Base-by-base conservation (phyloP, 1,284 basidiomycete species). In the Trametes polyzona region DNA sequence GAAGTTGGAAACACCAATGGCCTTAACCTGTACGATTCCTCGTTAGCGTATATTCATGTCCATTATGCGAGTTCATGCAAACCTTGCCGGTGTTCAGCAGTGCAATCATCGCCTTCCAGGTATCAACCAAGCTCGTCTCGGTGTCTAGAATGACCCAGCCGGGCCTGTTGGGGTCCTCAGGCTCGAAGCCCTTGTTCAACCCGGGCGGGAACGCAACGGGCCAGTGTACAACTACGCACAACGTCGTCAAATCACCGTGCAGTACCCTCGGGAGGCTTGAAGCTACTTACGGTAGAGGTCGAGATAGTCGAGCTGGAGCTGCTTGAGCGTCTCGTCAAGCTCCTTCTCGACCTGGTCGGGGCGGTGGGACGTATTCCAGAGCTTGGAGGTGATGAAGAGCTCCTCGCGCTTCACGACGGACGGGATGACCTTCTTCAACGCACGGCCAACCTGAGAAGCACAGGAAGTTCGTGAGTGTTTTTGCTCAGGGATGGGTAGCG, bases 1-100 rank as follows among this genome's bases (percentile, higher is more conserved):
- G 72, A 93, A 95, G 82, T 95, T 95, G 61, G 89, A 92, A 12
- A 95, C 92, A 60, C 88, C 90, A 58, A 90, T 76, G 2, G 79
- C 77, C 66, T 74, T 78, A 69, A 86, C 85, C 80, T 83, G 40
- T 14, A 17, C 26, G 17, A 29, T 12, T 19, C 10, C 7, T 19
- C 24, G n/a, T 52, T 16, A 43, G 32, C 37, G 19, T 12, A 5
- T 17, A 36, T 26, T 4, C 40, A 10, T n/a, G 17, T 3, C 23
- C 24, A 3, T 16, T 5, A 12, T 5, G 2, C 16, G 14, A 27
- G 46, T n/a, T 75, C 17, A 8, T 35, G 23, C 48, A 17, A 24
- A 48, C 53, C 73, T 81, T 82, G 57, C 76, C 78, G 0, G 76
- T 78, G 52, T 75, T 69, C 23, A 67, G 71, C n/a, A 92, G 78